Evolutionary conservation across 495 filamentous ascomycete genomes (phyloP).

Genomic region (Aspergillus sclerotiicarbonarius): DNA sequence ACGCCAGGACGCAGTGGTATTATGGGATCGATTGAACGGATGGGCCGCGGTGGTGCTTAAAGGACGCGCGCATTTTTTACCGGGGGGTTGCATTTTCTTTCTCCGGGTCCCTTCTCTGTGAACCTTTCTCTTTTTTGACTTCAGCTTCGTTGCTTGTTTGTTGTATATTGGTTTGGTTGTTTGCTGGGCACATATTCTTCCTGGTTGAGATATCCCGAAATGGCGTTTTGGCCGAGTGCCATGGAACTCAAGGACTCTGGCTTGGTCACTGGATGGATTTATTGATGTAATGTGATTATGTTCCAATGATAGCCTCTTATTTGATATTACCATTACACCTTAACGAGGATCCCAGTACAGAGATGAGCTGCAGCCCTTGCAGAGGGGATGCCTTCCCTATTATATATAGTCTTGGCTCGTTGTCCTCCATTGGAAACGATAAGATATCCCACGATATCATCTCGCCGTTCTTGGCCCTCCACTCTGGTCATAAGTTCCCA

Average conservation of each 20-base stretch:
- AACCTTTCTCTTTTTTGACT: neutral
- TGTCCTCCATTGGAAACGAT: too few relatives aligned
- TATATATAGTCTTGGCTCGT: too few relatives aligned
- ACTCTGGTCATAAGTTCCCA: too few relatives aligned
- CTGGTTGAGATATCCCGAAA: slow-evolving; percentile 5
- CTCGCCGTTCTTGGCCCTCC: too few relatives aligned
- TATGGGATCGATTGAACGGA: slow-evolving; percentile 71
- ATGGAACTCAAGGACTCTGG: neutral
- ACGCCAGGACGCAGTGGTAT: slow-evolving; percentile 57
- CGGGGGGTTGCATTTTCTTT: neutral
- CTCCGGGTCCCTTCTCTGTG: slow-evolving; percentile 1
- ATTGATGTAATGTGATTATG: neutral
- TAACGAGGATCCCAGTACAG: neutral
- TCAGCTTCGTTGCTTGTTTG: neutral
- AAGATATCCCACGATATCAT: too few relatives aligned
- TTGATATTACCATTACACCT: neutral
- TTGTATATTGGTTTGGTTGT: neutral
- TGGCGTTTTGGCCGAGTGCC: slow-evolving; percentile 1
- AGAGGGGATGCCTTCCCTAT: too few relatives aligned
- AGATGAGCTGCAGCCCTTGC: neutral
- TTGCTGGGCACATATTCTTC: slow-evolving; percentile 1
- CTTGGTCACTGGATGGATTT: neutral
- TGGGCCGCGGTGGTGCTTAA: slow-evolving; percentile 48
- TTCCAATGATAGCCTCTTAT: neutral
- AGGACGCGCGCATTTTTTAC: neutral